Evolutionary conservation across 2,329 filamentous ascomycete species (phyloP), one percentile per base, ranked within the genome.

Genomic region (Fusarium pseudoanthophilum): DNA sequence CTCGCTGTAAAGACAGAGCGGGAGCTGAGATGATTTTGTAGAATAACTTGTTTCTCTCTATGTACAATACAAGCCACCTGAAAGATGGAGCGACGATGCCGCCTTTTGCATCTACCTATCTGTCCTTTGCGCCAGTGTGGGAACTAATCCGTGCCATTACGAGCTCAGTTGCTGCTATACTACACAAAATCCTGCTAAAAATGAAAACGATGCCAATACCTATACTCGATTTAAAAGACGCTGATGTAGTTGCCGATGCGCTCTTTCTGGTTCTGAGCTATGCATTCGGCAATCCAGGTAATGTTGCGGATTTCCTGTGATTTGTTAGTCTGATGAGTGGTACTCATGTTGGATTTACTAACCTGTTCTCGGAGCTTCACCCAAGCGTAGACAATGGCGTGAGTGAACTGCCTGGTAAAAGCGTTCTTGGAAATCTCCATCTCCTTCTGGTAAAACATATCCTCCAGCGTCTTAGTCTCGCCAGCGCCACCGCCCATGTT

Each of bases 241-340:
- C 95, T 97, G 83, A 99, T 99, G 84, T 97, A 99, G 85, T 98
- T 99, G 78, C 94, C 93, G 82, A 99, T 98, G 81, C 96, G 91
- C 84, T 99, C 96, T 87, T 99, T 99, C 85, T 99, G 96, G 87
- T 97, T 98, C 85, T 99, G 96, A 63, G 96, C 96, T 89, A 99
- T 99, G 85, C 96, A 99, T 84, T 99, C 96, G 28, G 96, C 93
- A 83, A 99, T 99, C 96, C 96, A 99, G 58, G 96, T 98, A 80
- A 99, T 97, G 84, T 99, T 99, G 75, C 96, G 93, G 79, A 98
- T 98, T 92, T 99, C 96, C 95, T 98, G 71, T 11, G 26, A 26
- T 9, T 45, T 32, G 78, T 87, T 78, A 85, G 80, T 61, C 59
- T 26, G 1, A 13, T 61, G 45, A 26, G 5, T 15, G 20, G 16